These are phyloP conservation scores for Pilatotrama ljubarskyi DNA, from an alignment of 768 basidiomycete genomes.

Conservation along the genomic window DNA sequence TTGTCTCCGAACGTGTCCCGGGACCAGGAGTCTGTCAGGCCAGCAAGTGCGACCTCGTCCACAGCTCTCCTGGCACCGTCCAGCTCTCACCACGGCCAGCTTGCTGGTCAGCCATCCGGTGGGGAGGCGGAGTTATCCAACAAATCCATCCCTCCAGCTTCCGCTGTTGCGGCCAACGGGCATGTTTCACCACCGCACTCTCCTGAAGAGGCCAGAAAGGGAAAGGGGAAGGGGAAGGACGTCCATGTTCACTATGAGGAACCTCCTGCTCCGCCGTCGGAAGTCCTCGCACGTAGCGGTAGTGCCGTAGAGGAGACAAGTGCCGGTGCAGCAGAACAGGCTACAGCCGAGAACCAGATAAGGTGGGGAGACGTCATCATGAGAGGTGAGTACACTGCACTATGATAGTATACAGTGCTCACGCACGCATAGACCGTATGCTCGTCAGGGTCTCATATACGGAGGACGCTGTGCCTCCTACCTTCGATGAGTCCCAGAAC, in stretches of 20 bases:
- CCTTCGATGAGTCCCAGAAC: conserved; percentile 69
- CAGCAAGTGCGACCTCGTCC: conserved; percentile 15
- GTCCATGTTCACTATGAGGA: conserved; percentile 31
- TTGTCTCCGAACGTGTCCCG: conserved; percentile 1
- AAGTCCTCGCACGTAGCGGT: conserved; percentile 66
- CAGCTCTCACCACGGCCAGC: background rate
- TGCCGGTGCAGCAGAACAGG: conserved; percentile 52
- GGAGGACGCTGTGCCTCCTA: conserved; percentile 46
- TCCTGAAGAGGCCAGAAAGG: background rate
- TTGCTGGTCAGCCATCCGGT: background rate
- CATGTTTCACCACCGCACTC: background rate
- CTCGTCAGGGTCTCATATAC: conserved; percentile 75
- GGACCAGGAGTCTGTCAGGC: background rate
- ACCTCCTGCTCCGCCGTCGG: conserved; percentile 53
- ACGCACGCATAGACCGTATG: conserved; percentile 73
- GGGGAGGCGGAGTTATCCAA: conserved; percentile 10
- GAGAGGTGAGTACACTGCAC: conserved; percentile 55
- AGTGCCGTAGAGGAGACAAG: conserved; percentile 61
- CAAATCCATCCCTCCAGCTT: background rate
- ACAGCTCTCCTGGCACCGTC: conserved; percentile 15
- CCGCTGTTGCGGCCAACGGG: background rate
- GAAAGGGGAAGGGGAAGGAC: conserved; percentile 28
- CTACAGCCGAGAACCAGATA: conserved; percentile 20
- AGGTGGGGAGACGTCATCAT: conserved; percentile 60
- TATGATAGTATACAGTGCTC: background rate